These are phyloP conservation scores for Friedmanniomyces endolithicus DNA, from an alignment of 495 filamentous ascomycete species.

Conservation along the genomic window DNA sequence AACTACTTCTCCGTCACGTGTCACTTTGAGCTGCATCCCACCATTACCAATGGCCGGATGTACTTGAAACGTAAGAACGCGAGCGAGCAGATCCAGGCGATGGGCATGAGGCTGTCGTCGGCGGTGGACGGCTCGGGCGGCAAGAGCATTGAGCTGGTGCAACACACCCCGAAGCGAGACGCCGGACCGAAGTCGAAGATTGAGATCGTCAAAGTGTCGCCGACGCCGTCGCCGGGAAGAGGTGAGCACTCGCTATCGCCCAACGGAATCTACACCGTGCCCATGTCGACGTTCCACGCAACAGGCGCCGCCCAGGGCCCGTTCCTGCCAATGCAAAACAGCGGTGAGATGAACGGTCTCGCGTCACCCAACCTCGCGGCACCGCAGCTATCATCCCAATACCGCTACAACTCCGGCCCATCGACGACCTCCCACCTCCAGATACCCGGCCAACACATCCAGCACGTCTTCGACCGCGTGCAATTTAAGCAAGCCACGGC, in stretches of 20 bases:
- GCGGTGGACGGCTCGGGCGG: slow-evolving; percentile 66
- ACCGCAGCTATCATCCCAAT: neutral
- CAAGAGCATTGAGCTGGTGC: slow-evolving; percentile 76
- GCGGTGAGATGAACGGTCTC: neutral
- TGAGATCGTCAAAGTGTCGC: slow-evolving; percentile 55
- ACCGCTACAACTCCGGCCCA: neutral
- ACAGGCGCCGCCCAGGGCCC: slow-evolving; percentile 19
- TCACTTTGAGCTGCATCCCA: slow-evolving; percentile 56
- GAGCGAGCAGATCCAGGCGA: slow-evolving; percentile 46
- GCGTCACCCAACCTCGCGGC: neutral
- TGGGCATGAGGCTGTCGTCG: slow-evolving; percentile 79
- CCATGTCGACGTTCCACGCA: slow-evolving; percentile 19
- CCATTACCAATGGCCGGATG: slow-evolving; percentile 33
- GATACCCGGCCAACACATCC: neutral
- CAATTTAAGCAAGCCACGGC: slow-evolving; percentile 95
- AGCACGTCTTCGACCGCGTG: slow-evolving; percentile 71
- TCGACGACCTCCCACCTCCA: neutral
- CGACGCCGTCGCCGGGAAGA: slow-evolving; percentile 42
- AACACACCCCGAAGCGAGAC: slow-evolving; percentile 91
- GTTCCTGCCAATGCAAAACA: slow-evolving; percentile 18
- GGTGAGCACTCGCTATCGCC: slow-evolving; percentile 11
- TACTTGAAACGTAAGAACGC: slow-evolving; percentile 32
- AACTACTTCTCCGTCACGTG: slow-evolving; percentile 91
- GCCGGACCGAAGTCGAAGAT: slow-evolving; percentile 76
- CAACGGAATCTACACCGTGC: slow-evolving; percentile 11